Evolutionary conservation across 2,329 filamentous ascomycete species (phyloP), one percentile per base, ranked within the genome.

Genomic region (Verticillium dahliae): DNA sequence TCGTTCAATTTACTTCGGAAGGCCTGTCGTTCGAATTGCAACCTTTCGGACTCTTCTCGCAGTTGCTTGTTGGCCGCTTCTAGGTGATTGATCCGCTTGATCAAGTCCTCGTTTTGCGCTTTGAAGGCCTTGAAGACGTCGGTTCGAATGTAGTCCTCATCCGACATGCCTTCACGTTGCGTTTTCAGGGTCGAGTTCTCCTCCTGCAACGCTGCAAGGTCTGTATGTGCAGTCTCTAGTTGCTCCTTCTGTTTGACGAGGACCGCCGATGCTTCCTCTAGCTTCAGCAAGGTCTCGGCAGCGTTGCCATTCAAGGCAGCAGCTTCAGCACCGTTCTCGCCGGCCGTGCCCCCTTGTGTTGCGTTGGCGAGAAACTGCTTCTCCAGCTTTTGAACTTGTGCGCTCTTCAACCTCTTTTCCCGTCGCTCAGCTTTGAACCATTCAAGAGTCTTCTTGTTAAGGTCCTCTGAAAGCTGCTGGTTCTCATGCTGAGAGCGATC

Each of bases 391-490:
- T 93, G 90, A 1, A 97, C 92, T 62, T 96, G 92, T 15, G 87
- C 79, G 71, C 95, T 99, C 75, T 91, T 94, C 31, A 90, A 86
- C 54, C 95, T 87, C 73, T 99, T 95, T 59, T 98, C 81, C 73
- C 92, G 95, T 79, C 96, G 96, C 74, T 99, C 95, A 0, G 95
- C 95, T 67, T 96, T 91, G 79, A 98, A 91, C 71, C 96, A 98
- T 66, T 95, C 86, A 62, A 96, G 81, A 5, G 92, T 96, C 15
- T 94, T 95, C 38, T 86, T 89, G 71, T 98, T 94, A 22, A 98
- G 81, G 65, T 94, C 90, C 69, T 95, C 90, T 56, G 91, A 91
- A 3, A 97, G 81, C 67, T 91, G 87, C 60, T 96, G 90, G 69
- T 95, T 96, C 69, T 97, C 92, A 6, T 85, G 81, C 57, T 86